Evolutionary conservation across 1,284 basidiomycete genomes (phyloP).

Genomic region (Pyrrhoderma lamaoense): DNA sequence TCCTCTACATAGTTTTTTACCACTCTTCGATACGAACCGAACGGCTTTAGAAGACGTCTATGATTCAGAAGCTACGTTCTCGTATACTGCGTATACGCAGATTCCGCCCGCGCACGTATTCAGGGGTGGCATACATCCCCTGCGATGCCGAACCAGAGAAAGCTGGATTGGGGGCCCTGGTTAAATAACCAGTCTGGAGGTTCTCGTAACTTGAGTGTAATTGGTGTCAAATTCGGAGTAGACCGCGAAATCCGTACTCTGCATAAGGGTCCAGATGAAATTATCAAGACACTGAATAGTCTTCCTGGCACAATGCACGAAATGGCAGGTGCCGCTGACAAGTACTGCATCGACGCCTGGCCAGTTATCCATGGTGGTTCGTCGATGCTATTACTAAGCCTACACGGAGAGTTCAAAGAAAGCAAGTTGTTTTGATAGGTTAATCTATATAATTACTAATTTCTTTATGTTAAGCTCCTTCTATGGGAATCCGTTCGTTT

Average conservation of each 20-base stretch:
- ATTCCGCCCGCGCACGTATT: conserved; percentile 69
- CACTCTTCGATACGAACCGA: conserved; percentile 75
- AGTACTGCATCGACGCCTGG: conserved; percentile 89
- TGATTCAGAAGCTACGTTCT: conserved; percentile 81
- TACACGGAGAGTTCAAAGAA: conserved; percentile 92
- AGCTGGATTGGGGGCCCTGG: conserved; percentile 73
- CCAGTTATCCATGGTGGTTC: conserved; percentile 58
- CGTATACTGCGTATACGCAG: conserved; percentile 75
- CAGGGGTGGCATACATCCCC: conserved; percentile 54
- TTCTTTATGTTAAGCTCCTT: conserved; percentile 34
- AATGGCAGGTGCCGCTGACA: conserved; percentile 61
- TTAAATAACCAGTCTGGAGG: conserved; percentile 44
- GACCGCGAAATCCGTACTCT: conserved; percentile 63
- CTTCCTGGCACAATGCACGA: conserved; percentile 81
- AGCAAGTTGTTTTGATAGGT: conserved; percentile 16
- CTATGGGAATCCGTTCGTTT: conserved; percentile 80
- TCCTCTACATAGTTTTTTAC: conserved; percentile 60
- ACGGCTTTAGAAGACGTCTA: conserved; percentile 67
- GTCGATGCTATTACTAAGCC: conserved; percentile 67
- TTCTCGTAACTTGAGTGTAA: conserved; percentile 72
- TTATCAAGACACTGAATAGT: conserved; percentile 51
- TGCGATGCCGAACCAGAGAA: conserved; percentile 73
- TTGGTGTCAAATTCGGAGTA: conserved; percentile 38
- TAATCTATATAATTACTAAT: background rate
- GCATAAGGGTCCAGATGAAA: conserved; percentile 66